These are phyloP conservation scores for Penicillium sp. DNA, from an alignment of 2,329 filamentous ascomycete genomes.

Conservation along the genomic window DNA sequence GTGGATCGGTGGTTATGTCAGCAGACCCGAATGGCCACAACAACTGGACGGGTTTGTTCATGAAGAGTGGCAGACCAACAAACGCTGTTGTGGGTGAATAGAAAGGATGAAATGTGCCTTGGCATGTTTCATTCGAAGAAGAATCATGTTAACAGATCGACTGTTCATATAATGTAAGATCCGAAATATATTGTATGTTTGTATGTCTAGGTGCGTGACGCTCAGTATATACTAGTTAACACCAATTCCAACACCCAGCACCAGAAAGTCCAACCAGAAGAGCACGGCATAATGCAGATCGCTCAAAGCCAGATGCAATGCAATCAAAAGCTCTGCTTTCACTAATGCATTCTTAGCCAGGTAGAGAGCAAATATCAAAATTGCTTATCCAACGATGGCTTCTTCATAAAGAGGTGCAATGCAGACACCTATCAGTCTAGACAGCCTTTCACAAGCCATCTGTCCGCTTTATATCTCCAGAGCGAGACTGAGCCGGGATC, in stretches of 20 bases:
- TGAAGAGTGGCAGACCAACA: no score
- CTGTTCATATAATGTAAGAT: no score
- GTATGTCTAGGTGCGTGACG: no score
- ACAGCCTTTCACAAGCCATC: conserved; percentile 23
- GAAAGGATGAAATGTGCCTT: no score
- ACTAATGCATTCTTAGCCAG: not conserved
- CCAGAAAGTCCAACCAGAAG: not conserved
- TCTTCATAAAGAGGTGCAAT: not conserved
- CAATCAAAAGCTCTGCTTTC: not conserved
- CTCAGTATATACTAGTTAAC: no score
- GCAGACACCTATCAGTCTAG: no score
- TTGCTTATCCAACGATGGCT: not conserved
- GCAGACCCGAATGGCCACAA: not conserved
- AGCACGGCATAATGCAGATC: not conserved
- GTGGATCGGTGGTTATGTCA: conserved; percentile 28
- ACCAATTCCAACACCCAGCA: not conserved
- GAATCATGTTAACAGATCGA: no score
- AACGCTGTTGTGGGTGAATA: no score
- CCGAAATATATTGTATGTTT: no score
- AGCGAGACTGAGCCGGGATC: conserved; percentile 25
- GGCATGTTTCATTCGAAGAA: no score
- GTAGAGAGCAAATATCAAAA: not conserved
- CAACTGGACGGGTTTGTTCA: not conserved
- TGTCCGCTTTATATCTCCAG: conserved; percentile 35
- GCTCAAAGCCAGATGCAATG: not conserved